Evolutionary conservation across 108 stramenopile genomes (phyloP).

Genomic region (Skeletonema potamos): DNA sequence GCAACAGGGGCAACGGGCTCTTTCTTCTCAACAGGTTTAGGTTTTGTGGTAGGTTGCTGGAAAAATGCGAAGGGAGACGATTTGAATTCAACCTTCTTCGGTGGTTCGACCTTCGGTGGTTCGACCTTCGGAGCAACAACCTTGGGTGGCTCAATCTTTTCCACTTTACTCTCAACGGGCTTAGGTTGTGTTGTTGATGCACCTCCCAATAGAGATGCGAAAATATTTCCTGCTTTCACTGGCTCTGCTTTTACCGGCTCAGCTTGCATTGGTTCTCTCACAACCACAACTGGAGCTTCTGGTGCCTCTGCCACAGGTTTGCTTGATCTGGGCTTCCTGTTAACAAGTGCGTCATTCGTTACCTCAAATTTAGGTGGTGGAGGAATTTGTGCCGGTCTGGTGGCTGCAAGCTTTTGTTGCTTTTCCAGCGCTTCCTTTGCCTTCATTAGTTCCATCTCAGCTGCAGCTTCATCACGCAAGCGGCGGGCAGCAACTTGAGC

Average conservation of each 20-base stretch:
- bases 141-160: slow-evolving; percentile 3
- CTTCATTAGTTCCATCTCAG: slow-evolving; percentile 59
- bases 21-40: not conserved
- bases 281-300: slow-evolving; percentile 10
- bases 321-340: not conserved
- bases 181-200: not conserved
- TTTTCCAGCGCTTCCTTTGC: slow-evolving; percentile 62
- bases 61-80: slow-evolving; percentile 4
- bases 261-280: not conserved
- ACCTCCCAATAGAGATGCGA: slow-evolving; percentile 25
- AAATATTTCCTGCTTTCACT: slow-evolving; percentile 7
- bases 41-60: not conserved
- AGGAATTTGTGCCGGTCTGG: slow-evolving; percentile 6
- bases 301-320: not conserved
- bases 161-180: slow-evolving; percentile 18
- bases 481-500: slow-evolving; percentile 62
- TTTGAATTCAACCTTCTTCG: slow-evolving; percentile 15
- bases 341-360: not conserved
- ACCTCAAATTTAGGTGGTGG: not conserved
- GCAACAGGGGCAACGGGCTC: slow-evolving; percentile 34
- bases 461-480: slow-evolving; percentile 59
- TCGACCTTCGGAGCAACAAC: slow-evolving; percentile 9
- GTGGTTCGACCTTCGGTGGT: not conserved
- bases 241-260: not conserved
- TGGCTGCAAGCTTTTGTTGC: slow-evolving; percentile 38